Evolutionary conservation across 805 yeast genomes (phyloP).

Genomic region (Candida silvatica): DNA sequence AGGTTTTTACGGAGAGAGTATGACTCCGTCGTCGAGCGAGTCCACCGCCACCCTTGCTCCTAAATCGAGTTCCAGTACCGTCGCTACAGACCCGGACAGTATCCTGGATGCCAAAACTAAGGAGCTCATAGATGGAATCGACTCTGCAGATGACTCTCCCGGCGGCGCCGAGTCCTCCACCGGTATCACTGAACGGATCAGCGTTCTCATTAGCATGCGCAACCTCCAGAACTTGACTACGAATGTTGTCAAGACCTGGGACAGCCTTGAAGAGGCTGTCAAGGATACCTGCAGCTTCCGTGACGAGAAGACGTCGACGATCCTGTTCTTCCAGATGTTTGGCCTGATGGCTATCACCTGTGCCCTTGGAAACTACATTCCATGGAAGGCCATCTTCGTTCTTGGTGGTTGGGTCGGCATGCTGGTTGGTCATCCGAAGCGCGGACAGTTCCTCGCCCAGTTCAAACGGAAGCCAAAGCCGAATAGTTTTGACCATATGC

Average conservation of each 20-base stretch:
- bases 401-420: slow-evolving; percentile 48
- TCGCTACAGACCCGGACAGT: not conserved
- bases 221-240: slow-evolving; percentile 64
- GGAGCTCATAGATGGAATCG: not conserved
- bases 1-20: slow-evolving; percentile 1
- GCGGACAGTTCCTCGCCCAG: slow-evolving; percentile 9
- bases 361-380: slow-evolving; percentile 41
- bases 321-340: slow-evolving; percentile 38
- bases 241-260: slow-evolving; percentile 39
- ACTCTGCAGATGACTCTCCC: not conserved
- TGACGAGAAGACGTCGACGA: slow-evolving; percentile 60
- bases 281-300: slow-evolving; percentile 61
- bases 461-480: slow-evolving; percentile 26
- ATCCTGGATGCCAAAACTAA: slow-evolving; percentile 1
- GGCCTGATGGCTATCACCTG: slow-evolving; percentile 33
- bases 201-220: slow-evolving; percentile 51
- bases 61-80: not conserved
- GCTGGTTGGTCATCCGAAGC: slow-evolving; percentile 51
- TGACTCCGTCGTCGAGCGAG: not conserved
- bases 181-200: not conserved
- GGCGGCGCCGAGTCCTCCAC: not conserved
- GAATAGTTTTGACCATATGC: not conserved
- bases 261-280: slow-evolving; percentile 44
- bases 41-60: not conserved
- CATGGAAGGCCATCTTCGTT: slow-evolving; percentile 57